Evolutionary conservation across 1,284 basidiomycete species (phyloP), one percentile per base, ranked within the genome.

Genomic region (Trichosporon asahii): DNA sequence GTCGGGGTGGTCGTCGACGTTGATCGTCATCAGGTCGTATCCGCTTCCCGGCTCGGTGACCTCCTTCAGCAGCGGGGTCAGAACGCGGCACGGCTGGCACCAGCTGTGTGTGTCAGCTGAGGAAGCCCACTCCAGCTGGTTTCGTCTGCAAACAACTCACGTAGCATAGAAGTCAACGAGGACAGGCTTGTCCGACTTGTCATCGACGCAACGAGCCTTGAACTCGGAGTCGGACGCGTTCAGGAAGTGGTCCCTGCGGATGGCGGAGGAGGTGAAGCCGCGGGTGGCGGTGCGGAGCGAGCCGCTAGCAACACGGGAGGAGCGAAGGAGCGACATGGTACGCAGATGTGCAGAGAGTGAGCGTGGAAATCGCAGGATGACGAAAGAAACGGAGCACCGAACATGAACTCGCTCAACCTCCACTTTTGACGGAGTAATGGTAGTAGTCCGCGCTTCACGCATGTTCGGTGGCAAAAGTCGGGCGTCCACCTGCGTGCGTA

Each of bases 111-210:
- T 12, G 21, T 53, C 49, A 25, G 49, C 49, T 11, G 8, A 3
- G 9, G 2, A 21, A 21, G 8, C 14, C 18, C 44, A n/a, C 44
- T 33, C 18, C 9, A 18, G 44, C 44, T 61, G 60, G 9, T 53
- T 21, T 18, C 21, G 2, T 18, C 15, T 1, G 44, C 44, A 3
- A 46, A 4, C 33, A 21, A 76, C 80, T 74, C 68, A 81, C 81
- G 74, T 73, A 46, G 82, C 82, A 68, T 80, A 83, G 73, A 84
- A 84, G 73, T 84, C 81, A n/a, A 84, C 82, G 6, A 84, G 73
- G 35, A 83, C 74, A 2, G 79, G 78, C 72, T 80, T 81, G 31
- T 74, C 55, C 37, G 65, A 68, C 4, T 70, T 37, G 21, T 66
- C 69, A 18, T 78, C 78, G 35, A 76, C 44, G 7, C 70, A 75